Conservation (phyloP, 441 rosid genomes). For the Omphalea diandra region DNA sequence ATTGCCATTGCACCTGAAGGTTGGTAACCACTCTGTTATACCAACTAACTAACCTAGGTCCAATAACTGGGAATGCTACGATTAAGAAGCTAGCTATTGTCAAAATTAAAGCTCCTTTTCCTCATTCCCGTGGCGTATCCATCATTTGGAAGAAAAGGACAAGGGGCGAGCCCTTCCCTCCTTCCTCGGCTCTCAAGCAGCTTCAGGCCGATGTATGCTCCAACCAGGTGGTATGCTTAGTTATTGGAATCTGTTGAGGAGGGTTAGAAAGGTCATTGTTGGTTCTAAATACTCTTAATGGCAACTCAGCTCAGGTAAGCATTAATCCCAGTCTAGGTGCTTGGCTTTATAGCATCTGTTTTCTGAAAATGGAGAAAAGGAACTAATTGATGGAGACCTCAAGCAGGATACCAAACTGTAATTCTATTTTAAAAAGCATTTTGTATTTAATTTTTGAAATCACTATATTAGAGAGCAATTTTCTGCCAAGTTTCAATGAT, state of each 20-base stretch:
- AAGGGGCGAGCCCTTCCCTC: too few species aligned
- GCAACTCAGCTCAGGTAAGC: background rate
- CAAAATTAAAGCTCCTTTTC: too few species aligned
- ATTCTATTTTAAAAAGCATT: background rate
- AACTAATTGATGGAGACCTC: background rate
- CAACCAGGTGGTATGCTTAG: background rate
- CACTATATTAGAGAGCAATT: background rate
- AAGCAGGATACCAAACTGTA: too few species aligned
- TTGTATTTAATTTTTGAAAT: background rate
- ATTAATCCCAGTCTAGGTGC: slow-evolving; percentile 2
- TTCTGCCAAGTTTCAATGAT: background rate
- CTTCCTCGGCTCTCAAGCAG: too few species aligned
- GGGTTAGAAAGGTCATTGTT: background rate
- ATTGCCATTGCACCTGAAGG: background rate
- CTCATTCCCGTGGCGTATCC: too few species aligned
- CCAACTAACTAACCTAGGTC: too few species aligned
- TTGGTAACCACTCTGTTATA: background rate
- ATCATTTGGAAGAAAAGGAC: too few species aligned
- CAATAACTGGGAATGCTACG: background rate
- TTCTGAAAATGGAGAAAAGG: too few species aligned
- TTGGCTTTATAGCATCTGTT: background rate
- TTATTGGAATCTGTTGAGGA: background rate
- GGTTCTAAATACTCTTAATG: background rate
- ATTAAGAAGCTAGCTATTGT: background rate
- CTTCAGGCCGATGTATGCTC: too few species aligned